phyloP scores from a whole-genome alignment of 495 filamentous ascomycete genomes.

The Penicillium manginii region DNA sequence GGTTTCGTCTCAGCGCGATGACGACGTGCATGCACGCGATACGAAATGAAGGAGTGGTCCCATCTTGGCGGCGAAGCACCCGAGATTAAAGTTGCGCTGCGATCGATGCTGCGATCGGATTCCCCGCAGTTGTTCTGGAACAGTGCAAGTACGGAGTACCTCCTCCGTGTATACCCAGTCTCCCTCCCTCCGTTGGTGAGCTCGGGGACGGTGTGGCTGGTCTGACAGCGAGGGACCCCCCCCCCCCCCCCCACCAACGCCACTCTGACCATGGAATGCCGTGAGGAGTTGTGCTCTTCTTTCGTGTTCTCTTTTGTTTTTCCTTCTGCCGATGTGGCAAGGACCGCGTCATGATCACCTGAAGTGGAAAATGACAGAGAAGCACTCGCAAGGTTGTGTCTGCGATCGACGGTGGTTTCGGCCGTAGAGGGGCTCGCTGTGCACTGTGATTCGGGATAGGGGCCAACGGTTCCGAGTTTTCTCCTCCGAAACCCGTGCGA shows the following conservation, averaged over 20 bases:
- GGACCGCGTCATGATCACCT: slow-evolving; percentile 3
- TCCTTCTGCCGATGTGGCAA: background rate
- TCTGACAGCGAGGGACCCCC: background rate
- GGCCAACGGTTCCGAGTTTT: slow-evolving; percentile 35
- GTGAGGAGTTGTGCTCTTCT: background rate
- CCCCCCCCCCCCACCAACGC: background rate
- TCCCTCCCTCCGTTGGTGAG: background rate
- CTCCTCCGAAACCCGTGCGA: slow-evolving; percentile 28
- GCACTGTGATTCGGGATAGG: slow-evolving; percentile 30
- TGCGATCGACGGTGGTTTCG: slow-evolving; percentile 28
- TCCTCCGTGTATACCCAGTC: background rate
- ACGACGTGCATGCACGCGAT: slow-evolving; percentile 21
- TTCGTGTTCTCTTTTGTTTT: background rate
- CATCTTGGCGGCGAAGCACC: slow-evolving; percentile 11
- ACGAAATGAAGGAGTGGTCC: slow-evolving; percentile 16
- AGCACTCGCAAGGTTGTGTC: slow-evolving; percentile 5
- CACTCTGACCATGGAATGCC: slow-evolving; percentile 3
- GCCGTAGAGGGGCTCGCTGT: slow-evolving; percentile 23
- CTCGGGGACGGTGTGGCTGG: background rate
- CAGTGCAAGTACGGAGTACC: background rate
- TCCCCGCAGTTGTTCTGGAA: slow-evolving; percentile 22
- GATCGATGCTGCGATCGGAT: slow-evolving; percentile 21
- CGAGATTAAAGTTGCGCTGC: slow-evolving; percentile 29
- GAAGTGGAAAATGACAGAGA: slow-evolving; percentile 8
- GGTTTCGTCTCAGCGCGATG: slow-evolving; percentile 12